Base-by-base conservation (phyloP, 1,284 basidiomycete species). In the Paramarasmius palmivorus region DNA sequence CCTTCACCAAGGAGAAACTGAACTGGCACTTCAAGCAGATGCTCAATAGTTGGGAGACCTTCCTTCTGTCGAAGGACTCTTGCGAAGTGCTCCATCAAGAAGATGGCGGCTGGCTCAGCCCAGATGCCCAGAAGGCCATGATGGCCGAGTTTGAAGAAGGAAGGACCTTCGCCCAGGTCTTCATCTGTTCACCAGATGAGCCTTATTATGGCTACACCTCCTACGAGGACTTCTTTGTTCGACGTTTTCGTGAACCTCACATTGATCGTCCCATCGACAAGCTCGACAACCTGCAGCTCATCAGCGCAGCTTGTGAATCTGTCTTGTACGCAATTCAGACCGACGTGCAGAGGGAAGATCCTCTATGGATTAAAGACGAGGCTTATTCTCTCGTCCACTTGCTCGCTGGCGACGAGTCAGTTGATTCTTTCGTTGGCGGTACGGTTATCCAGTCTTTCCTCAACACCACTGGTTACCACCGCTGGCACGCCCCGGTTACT, bases 401-500 rank as follows among this genome's bases (percentile, higher is more conserved):
- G 63, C 67, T 76, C 10, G 61, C 64, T 23, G 63, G 70, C 52
- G 46, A 58, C 2, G 56, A 57, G 8, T n/a, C n/a, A n/a, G 66
- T 67, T 0, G 53, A 65, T 1, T 54, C 65, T 14, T 74, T 73
- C 50, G 64, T 67, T 12, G 73, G 70, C 14, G 74, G 73, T 4
- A 74, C 71, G 2, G 61, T 75, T 55, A 73, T 73, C 58, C 74
- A 76, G 57, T 71, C 69, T 5, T 75, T 75, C 65, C 67, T 75
- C 49, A 65, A 63, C 26, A 68, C 72, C 1, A 55, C 68, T 5
- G 68, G 67, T 3, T 76, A 74, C 56, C 74, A 76, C 57, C 69
- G 74, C 37, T 75, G 72, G 72, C 68, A 72, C 49, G 56, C 65
- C 2, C 74, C 74, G n/a, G 65, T 75, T n/a, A 63, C 63, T 10